Evolutionary conservation across 805 yeast species (phyloP).

Genomic region (Sungouiella blattae): DNA sequence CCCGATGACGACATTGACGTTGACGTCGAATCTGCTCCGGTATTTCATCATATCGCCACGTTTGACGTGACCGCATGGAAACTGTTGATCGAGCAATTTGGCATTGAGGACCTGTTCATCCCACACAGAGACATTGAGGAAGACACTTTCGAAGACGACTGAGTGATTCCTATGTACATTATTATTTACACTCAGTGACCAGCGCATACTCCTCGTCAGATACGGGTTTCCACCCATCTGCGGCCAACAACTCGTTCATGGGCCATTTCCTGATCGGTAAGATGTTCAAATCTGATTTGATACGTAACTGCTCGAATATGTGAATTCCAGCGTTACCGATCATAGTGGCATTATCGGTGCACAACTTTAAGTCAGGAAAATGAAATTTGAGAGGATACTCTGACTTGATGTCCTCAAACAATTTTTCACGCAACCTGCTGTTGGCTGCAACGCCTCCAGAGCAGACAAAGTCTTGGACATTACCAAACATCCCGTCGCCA

Average conservation of each 20-base stretch:
- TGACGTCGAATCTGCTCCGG: conserved; percentile 7
- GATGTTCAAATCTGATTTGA: conserved; percentile 49
- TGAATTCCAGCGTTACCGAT: conserved; percentile 98
- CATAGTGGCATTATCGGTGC: conserved; percentile 96
- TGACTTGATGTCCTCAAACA: conserved; percentile 35
- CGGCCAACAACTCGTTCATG: conserved; percentile 44
- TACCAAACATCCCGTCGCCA: conserved; percentile 39
- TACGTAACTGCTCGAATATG: conserved; percentile 53
- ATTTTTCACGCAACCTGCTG: conserved; percentile 45
- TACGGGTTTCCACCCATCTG: conserved; percentile 49
- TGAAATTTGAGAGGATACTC: conserved; percentile 34
- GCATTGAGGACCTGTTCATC: conserved; percentile 54
- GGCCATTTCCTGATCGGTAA: conserved; percentile 87
- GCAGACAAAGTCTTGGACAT: conserved; percentile 59
- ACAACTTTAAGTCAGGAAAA: conserved; percentile 67
- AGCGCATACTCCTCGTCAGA: conserved; percentile 6
- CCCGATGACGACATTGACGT: conserved; percentile 21
- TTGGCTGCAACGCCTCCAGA: conserved; percentile 97
- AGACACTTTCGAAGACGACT: conserved; percentile 1
- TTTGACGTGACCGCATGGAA: conserved; percentile 68
- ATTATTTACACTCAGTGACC: conserved; percentile 5
- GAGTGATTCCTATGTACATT: conserved; percentile 13
- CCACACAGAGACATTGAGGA: conserved; percentile 33
- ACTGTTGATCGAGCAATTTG: conserved; percentile 47
- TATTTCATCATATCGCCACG: conserved; percentile 64